A percentile compares a stretch with the other conserved stretches of the same genome.
Conservation (phyloP, 2,329 filamentous ascomycete genomes). For the Corniculantispora saksenae region DNA sequence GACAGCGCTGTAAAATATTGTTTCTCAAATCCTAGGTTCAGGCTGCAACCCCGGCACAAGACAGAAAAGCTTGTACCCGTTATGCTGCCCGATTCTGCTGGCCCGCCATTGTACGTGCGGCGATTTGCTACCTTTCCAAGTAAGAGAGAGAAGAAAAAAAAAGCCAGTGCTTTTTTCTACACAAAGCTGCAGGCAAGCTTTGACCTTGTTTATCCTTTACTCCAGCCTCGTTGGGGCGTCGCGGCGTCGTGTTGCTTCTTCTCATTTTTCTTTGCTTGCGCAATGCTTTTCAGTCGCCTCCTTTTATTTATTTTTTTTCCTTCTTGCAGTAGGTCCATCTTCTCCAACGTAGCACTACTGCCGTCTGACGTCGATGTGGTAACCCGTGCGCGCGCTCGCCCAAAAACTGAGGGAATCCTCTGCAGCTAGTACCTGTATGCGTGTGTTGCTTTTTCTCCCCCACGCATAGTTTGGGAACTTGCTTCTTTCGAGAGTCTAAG, state of each 20-base stretch:
- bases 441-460: conserved; percentile 15
- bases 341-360: neutral
- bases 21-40: neutral
- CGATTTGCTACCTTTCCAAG: neutral
- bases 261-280: neutral
- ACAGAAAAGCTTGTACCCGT: conserved; percentile 7
- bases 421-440: neutral
- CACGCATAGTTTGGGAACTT: neutral
- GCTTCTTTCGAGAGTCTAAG: conserved; percentile 16
- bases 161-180: neutral
- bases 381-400: neutral
- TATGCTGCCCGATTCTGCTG: neutral
- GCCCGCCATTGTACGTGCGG: neutral
- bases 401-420: neutral
- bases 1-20: neutral
- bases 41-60: neutral
- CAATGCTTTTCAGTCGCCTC: neutral
- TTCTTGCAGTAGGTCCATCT: neutral
- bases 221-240: neutral
- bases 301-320: neutral
- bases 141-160: no score
- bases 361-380: neutral
- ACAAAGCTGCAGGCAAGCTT: conserved; percentile 8
- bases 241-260: no score
- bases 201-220: neutral